phyloP scores from a whole-genome alignment of 805 yeast genomes.

The Barnettozyma vustinii region DNA sequence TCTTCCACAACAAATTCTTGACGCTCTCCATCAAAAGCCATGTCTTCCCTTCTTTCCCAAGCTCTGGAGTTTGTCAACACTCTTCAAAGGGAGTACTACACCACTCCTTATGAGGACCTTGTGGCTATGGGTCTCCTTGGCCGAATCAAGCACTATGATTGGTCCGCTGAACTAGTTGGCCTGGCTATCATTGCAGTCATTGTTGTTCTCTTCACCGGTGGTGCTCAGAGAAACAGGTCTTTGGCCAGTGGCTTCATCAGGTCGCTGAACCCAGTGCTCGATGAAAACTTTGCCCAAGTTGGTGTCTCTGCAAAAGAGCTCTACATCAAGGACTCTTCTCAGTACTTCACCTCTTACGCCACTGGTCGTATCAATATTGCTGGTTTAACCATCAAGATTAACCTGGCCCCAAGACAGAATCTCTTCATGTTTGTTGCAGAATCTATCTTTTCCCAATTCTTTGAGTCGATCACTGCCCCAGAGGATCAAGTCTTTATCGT shows the following conservation, averaged over 20 bases:
- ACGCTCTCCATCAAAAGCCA: not conserved
- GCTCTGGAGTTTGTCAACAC: slow-evolving; percentile 1
- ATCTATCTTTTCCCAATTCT: slow-evolving; percentile 48
- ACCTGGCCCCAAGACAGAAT: slow-evolving; percentile 77
- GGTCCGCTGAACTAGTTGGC: slow-evolving; percentile 69
- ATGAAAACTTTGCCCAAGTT: slow-evolving; percentile 70
- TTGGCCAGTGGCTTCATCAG: slow-evolving; percentile 50
- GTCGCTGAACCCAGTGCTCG: slow-evolving; percentile 46
- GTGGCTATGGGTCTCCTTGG: slow-evolving; percentile 50
- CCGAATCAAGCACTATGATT: slow-evolving; percentile 59
- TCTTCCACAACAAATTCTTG: not conserved
- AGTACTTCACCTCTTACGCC: slow-evolving; percentile 62
- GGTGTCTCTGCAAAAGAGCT: slow-evolving; percentile 48
- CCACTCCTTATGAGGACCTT: slow-evolving; percentile 44
- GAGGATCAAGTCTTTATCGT: slow-evolving; percentile 57
- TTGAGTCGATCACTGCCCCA: slow-evolving; percentile 50
- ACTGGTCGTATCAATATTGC: slow-evolving; percentile 82
- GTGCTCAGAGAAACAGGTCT: slow-evolving; percentile 51
- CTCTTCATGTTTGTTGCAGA: slow-evolving; percentile 64
- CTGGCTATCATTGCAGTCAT: slow-evolving; percentile 45
- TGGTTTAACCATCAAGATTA: slow-evolving; percentile 53
- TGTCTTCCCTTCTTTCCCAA: not conserved
- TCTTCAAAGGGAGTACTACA: slow-evolving; percentile 23
- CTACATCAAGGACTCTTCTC: slow-evolving; percentile 57
- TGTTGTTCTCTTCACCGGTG: slow-evolving; percentile 47